A percentile compares a stretch with the other conserved stretches of the same genome.
These are phyloP conservation scores for Didymella exigua DNA, from an alignment of 2,329 filamentous ascomycete species.

Conservation along the genomic window DNA sequence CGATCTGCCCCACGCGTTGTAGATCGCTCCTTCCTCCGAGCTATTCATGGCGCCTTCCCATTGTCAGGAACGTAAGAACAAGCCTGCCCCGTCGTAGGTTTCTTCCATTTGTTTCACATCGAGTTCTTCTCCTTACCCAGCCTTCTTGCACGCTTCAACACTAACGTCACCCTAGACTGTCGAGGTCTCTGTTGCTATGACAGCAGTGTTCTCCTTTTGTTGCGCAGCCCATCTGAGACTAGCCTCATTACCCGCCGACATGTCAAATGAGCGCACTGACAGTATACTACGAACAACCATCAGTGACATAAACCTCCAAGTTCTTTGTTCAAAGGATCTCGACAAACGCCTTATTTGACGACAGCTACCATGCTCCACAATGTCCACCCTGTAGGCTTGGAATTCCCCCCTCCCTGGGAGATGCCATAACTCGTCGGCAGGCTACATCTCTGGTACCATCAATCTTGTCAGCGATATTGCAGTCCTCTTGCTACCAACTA, in stretches of 20 bases:
- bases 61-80: not conserved
- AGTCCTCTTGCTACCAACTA: conserved; percentile 26
- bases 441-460: not conserved
- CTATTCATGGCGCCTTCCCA: not conserved
- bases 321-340: not conserved
- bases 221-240: not conserved
- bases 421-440: conserved; percentile 21
- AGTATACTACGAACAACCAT: not conserved
- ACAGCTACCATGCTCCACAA: not conserved
- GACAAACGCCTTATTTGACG: not conserved
- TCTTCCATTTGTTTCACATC: not conserved
- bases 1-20: not conserved
- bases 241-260: not conserved
- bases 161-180: not conserved
- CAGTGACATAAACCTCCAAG: not conserved
- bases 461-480: conserved; percentile 21
- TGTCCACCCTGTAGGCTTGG: conserved; percentile 21
- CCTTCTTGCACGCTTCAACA: not conserved
- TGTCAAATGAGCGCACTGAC: not conserved
- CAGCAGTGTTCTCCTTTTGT: not conserved
- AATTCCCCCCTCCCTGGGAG: conserved; percentile 19
- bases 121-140: not conserved
- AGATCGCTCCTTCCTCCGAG: not conserved
- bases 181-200: not conserved
- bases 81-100: not conserved